Percentiles rank a stretch among this genome's conserved stretches.
Evolutionary conservation across 2,329 filamentous ascomycete genomes (phyloP).

Genomic region (Apiospora hydei): DNA sequence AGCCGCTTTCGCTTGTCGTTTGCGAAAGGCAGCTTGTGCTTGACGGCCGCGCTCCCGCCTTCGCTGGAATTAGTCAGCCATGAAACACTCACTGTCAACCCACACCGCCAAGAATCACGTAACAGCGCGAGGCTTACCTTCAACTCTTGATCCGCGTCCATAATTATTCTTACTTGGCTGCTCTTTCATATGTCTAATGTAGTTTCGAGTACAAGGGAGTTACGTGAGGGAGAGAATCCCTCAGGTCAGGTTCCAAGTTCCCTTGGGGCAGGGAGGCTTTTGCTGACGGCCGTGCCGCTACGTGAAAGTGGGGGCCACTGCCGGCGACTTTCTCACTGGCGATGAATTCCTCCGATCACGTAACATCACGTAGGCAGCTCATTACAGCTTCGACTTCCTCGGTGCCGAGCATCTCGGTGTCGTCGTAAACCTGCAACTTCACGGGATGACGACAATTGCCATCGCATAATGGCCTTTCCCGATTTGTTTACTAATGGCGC

Average conservation of each 20-base stretch:
- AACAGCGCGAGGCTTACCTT: background rate
- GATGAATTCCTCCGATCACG: constrained; percentile 35
- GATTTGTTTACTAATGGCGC: background rate
- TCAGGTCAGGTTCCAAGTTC: background rate
- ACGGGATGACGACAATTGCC: background rate
- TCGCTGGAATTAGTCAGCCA: constrained; percentile 32
- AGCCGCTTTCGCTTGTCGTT: constrained; percentile 36
- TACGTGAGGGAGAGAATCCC: background rate
- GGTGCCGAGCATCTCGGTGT: background rate
- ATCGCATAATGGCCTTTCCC: background rate
- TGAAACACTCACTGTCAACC: background rate
- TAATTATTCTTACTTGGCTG: background rate
- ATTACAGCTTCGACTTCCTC: background rate
- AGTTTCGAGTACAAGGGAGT: background rate
- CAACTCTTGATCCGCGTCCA: constrained; percentile 5
- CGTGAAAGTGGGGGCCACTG: background rate
- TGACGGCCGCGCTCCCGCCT: constrained; percentile 41
- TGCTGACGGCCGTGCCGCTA: background rate
- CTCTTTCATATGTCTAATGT: no score
- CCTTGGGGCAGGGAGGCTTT: background rate
- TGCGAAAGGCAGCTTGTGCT: constrained; percentile 42
- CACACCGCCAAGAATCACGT: background rate
- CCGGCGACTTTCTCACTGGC: background rate
- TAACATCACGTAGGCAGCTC: constrained; percentile 25
- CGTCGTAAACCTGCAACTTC: background rate